phyloP scores from a whole-genome alignment of 2,329 filamentous ascomycete genomes.

The Talaromyces atroroseus region DNA sequence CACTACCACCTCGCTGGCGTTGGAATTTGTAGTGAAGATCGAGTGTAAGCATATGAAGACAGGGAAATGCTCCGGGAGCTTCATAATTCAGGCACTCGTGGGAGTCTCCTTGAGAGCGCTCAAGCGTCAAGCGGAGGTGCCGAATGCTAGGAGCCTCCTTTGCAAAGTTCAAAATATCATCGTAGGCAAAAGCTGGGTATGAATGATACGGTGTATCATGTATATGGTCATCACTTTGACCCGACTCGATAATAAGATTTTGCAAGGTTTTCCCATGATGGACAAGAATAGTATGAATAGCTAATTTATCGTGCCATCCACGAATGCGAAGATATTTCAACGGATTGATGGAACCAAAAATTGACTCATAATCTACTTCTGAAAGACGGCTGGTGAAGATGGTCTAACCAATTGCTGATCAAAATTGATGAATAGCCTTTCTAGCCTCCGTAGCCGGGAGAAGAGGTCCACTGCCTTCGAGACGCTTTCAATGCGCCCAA shows the following conservation, averaged over 20 bases:
- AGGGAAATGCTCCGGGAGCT: background rate
- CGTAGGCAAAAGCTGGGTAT: background rate
- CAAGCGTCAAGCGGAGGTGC: constrained; percentile 1
- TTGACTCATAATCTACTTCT: background rate
- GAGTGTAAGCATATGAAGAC: background rate
- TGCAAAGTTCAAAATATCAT: background rate
- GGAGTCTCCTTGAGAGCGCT: background rate
- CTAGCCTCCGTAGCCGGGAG: background rate
- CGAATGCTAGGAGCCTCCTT: background rate
- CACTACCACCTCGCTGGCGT: background rate
- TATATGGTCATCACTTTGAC: background rate
- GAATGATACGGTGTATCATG: background rate
- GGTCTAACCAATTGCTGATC: background rate
- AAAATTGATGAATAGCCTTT: background rate
- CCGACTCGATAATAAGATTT: background rate
- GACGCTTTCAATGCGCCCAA: background rate
- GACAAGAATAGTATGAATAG: background rate
- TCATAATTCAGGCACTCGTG: background rate
- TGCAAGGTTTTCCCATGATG: background rate
- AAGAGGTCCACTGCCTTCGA: background rate
- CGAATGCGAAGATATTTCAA: background rate
- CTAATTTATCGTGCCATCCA: background rate
- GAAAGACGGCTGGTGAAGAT: background rate
- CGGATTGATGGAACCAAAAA: background rate
- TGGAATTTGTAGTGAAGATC: background rate